These are phyloP conservation scores for Kuraishia borneana DNA, from an alignment of 805 yeast genomes.

Conservation along the genomic window DNA sequence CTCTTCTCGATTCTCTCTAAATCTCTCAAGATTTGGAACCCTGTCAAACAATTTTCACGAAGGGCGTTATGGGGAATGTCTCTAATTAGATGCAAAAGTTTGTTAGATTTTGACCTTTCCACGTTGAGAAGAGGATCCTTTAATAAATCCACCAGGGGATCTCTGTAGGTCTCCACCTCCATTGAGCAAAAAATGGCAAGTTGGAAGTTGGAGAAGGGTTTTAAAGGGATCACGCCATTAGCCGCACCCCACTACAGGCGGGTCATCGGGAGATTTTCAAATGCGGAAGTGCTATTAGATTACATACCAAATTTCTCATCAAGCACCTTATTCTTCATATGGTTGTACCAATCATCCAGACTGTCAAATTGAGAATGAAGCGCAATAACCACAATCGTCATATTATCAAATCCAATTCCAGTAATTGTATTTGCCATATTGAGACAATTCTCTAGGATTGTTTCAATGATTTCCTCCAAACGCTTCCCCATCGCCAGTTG, in stretches of 20 bases:
- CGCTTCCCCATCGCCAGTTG: conserved; percentile 46
- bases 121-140: conserved; percentile 36
- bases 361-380: conserved; percentile 33
- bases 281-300: no score
- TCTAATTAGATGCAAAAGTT: conserved; percentile 28
- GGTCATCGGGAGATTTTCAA: background rate
- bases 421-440: conserved; percentile 63
- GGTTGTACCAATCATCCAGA: conserved; percentile 46
- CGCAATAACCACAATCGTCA: conserved; percentile 65
- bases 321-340: conserved; percentile 30
- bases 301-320: conserved; percentile 22
- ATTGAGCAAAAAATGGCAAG: background rate
- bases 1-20: conserved; percentile 36
- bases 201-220: background rate
- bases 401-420: conserved; percentile 75
- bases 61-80: conserved; percentile 30
- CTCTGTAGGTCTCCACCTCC: conserved; percentile 20
- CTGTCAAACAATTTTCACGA: conserved; percentile 33
- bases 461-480: conserved; percentile 46
- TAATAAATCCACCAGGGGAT: conserved; percentile 34
- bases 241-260: background rate
- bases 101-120: conserved; percentile 26
- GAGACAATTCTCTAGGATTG: conserved; percentile 53
- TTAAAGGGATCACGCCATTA: background rate
- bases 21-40: conserved; percentile 34